Conservation (phyloP, 164 flowering plant species). For the Kingdonia uniflora region DNA sequence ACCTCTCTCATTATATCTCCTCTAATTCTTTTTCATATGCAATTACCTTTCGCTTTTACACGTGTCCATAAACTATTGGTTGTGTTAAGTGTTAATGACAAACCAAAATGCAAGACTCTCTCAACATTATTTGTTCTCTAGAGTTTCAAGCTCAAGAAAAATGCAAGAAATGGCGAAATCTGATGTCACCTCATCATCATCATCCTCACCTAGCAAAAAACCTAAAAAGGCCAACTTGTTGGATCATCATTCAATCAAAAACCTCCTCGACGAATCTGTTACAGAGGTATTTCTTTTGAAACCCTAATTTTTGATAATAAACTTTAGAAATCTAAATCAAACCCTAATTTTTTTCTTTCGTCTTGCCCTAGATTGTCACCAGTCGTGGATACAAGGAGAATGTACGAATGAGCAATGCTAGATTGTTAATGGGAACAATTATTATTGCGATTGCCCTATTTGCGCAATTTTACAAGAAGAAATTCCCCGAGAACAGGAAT, state of each 20-base stretch:
- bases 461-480: constrained; percentile 89
- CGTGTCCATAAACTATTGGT: too few relatives aligned
- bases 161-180: constrained; percentile 11
- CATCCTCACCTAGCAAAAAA: constrained; percentile 17
- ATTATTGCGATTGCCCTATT: constrained; percentile 67
- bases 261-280: constrained; percentile 80
- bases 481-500: constrained; percentile 74
- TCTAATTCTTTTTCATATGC: too few relatives aligned
- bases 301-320: background rate
- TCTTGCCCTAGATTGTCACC: constrained; percentile 46
- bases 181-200: background rate
- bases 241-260: constrained; percentile 82
- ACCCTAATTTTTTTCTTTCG: constrained; percentile 5
- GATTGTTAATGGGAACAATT: constrained; percentile 50
- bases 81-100: too few relatives aligned
- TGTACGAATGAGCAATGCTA: constrained; percentile 69
- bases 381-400: constrained; percentile 70
- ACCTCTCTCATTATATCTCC: too few relatives aligned
- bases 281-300: constrained; percentile 46
- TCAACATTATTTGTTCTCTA: too few relatives aligned
- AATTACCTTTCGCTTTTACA: too few relatives aligned
- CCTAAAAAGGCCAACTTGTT: constrained; percentile 74
- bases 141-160: too few relatives aligned
- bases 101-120: too few relatives aligned
- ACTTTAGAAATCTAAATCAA: too few relatives aligned